A percentile compares a stretch with the other conserved stretches of the same genome.
Evolutionary conservation across 345 rosid genomes (phyloP).

Genomic region (Dipteronia dyeriana): DNA sequence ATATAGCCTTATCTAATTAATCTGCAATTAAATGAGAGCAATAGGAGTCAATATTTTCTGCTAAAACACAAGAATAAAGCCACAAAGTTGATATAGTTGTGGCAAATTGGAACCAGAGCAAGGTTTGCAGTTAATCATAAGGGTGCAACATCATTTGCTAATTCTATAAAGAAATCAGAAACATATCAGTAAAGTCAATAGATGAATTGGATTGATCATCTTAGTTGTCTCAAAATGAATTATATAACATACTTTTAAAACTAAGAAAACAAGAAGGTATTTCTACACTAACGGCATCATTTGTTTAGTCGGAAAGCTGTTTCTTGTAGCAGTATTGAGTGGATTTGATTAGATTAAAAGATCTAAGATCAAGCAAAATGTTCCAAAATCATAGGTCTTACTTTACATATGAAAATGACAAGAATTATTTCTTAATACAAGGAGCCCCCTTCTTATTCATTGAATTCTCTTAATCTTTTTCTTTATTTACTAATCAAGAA

Average conservation of each 20-base stretch:
- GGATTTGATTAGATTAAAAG: no score
- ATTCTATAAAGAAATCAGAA: conserved; percentile 6
- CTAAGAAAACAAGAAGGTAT: not conserved
- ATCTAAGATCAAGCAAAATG: not conserved
- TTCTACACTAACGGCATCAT: no score
- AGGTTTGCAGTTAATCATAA: not conserved
- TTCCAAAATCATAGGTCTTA: not conserved
- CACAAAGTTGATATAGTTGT: not conserved
- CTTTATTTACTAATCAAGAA: no score
- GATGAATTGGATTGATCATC: not conserved
- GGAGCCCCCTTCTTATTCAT: not conserved
- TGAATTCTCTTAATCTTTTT: no score
- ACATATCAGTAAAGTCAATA: not conserved
- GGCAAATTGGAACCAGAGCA: not conserved
- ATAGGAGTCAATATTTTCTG: conserved; percentile 19
- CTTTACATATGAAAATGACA: not conserved
- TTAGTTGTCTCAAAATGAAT: not conserved
- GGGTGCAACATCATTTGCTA: conserved; percentile 20
- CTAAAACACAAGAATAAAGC: conserved; percentile 6
- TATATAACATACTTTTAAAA: not conserved
- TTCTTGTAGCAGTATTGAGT: not conserved
- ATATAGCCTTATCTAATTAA: no score
- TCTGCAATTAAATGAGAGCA: no score
- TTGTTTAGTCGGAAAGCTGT: not conserved
- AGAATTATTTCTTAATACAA: not conserved